These are phyloP conservation scores for Phytophthora rubi DNA, from an alignment of 352 stramenopile genomes.

Conservation along the genomic window DNA sequence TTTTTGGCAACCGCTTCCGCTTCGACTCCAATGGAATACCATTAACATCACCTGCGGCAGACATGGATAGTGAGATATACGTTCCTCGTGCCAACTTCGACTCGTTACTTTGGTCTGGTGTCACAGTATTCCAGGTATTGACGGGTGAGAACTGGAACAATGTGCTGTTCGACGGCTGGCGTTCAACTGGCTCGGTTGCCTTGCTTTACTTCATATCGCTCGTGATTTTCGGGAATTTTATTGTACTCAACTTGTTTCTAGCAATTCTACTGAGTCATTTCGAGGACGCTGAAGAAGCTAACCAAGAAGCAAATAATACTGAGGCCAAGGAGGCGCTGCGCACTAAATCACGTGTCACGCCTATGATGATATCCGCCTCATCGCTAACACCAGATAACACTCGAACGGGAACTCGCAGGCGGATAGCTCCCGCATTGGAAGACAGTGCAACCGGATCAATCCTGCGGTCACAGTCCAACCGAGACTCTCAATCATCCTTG, in stretches of 20 bases:
- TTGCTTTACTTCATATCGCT: slow-evolving; percentile 84
- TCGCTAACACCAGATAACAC: slow-evolving; percentile 6
- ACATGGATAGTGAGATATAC: slow-evolving; percentile 15
- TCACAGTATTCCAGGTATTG: slow-evolving; percentile 84
- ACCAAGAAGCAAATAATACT: slow-evolving; percentile 13
- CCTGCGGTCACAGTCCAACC: slow-evolving; percentile 1
- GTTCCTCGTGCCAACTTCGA: slow-evolving; percentile 78
- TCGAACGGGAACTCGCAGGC: slow-evolving; percentile 8
- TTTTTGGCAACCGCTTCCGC: slow-evolving; percentile 92
- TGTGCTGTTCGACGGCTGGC: slow-evolving; percentile 90
- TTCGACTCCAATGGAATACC: slow-evolving; percentile 79
- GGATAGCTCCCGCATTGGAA: background rate
- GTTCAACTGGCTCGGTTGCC: slow-evolving; percentile 50
- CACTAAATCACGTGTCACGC: slow-evolving; percentile 41
- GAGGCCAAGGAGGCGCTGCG: slow-evolving; percentile 47
- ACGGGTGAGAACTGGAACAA: slow-evolving; percentile 93
- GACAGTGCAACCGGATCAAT: background rate
- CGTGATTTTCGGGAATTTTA: slow-evolving; percentile 89
- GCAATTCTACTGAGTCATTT: slow-evolving; percentile 92
- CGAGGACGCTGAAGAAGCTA: slow-evolving; percentile 55
- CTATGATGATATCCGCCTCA: slow-evolving; percentile 5
- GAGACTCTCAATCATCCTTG: slow-evolving; percentile 16
- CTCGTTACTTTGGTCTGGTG: slow-evolving; percentile 65
- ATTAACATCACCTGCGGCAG: slow-evolving; percentile 28
- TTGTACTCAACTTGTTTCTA: slow-evolving; percentile 93